A percentile compares a stretch with the other conserved stretches of the same genome.
phyloP scores from a whole-genome alignment of 371 early-diverging fungal genomes.

The Rhizopus delemar region DNA sequence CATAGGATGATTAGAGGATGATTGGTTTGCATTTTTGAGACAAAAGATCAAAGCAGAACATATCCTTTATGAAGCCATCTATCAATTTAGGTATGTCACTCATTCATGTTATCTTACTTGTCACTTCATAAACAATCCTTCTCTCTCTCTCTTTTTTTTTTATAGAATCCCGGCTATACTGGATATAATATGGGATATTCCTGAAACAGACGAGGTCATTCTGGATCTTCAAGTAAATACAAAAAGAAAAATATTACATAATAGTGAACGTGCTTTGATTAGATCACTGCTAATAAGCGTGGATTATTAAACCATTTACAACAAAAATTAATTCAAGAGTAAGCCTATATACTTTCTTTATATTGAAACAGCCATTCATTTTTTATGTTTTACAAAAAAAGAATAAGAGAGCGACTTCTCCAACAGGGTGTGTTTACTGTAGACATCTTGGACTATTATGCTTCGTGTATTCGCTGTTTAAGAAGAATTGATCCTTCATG shows the following conservation, averaged over 20 bases:
- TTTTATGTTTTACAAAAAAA: slow-evolving; percentile 3
- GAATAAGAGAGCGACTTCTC: slow-evolving; percentile 34
- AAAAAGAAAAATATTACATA: not conserved
- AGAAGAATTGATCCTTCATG: slow-evolving; percentile 38
- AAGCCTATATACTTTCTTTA: slow-evolving; percentile 4
- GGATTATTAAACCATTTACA: slow-evolving; percentile 17
- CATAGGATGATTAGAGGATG: not conserved
- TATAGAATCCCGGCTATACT: slow-evolving; percentile 28
- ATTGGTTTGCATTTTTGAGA: slow-evolving; percentile 23
- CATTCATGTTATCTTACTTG: not conserved
- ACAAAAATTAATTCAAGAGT: slow-evolving; percentile 31
- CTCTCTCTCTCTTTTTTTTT: not conserved
- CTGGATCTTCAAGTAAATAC: slow-evolving; percentile 32
- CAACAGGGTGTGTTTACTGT: slow-evolving; percentile 37
- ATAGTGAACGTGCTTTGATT: not conserved
- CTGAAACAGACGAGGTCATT: slow-evolving; percentile 27
- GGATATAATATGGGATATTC: slow-evolving; percentile 42
- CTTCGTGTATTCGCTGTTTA: slow-evolving; percentile 35
- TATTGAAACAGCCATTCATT: not conserved
- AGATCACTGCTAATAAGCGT: slow-evolving; percentile 23
- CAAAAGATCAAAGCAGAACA: slow-evolving; percentile 25
- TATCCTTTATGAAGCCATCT: slow-evolving; percentile 22
- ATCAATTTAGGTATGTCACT: slow-evolving; percentile 6
- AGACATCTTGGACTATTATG: slow-evolving; percentile 37
- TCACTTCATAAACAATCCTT: no score